phyloP scores from a whole-genome alignment of 202 grass and related monocot species.

The Alloteropsis angusta region DNA sequence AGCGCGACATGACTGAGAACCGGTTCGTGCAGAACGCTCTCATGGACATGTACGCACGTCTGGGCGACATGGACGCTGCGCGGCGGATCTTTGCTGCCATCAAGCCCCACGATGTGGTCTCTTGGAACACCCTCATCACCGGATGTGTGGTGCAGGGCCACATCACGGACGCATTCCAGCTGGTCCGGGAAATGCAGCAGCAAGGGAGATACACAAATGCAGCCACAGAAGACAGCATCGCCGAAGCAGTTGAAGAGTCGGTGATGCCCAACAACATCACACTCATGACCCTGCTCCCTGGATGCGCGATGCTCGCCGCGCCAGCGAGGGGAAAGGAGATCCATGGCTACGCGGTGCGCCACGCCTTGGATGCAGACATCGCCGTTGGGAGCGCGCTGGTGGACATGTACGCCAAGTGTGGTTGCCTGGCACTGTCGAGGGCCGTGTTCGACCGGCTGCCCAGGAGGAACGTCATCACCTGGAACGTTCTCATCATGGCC shows the following conservation, averaged over 20 bases:
- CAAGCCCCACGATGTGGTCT: conserved; percentile 54
- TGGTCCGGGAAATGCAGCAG: conserved; percentile 60
- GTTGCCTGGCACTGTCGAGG: conserved; percentile 37
- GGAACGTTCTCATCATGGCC: conserved; percentile 93
- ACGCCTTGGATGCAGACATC: conserved; percentile 46
- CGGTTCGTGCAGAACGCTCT: conserved; percentile 95
- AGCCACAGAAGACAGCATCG: background rate
- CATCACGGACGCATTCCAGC: conserved; percentile 50
- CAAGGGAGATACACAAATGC: background rate
- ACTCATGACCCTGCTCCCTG: conserved; percentile 82
- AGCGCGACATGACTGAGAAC: conserved; percentile 62
- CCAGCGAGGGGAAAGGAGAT: conserved; percentile 85
- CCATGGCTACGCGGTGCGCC: conserved; percentile 59
- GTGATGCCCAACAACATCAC: conserved; percentile 72
- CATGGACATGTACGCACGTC: conserved; percentile 90
- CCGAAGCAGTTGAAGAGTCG: background rate
- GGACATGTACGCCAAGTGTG: conserved; percentile 80
- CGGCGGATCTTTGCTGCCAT: conserved; percentile 52
- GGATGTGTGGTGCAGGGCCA: conserved; percentile 51
- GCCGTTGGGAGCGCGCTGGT: conserved; percentile 76
- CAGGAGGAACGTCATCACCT: conserved; percentile 69
- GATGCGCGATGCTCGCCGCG: conserved; percentile 52
- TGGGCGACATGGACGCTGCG: conserved; percentile 60
- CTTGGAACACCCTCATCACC: conserved; percentile 86
- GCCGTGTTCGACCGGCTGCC: conserved; percentile 65